Conservation (phyloP, 2,329 filamentous ascomycete species). For the Colletotrichum sp. region DNA sequence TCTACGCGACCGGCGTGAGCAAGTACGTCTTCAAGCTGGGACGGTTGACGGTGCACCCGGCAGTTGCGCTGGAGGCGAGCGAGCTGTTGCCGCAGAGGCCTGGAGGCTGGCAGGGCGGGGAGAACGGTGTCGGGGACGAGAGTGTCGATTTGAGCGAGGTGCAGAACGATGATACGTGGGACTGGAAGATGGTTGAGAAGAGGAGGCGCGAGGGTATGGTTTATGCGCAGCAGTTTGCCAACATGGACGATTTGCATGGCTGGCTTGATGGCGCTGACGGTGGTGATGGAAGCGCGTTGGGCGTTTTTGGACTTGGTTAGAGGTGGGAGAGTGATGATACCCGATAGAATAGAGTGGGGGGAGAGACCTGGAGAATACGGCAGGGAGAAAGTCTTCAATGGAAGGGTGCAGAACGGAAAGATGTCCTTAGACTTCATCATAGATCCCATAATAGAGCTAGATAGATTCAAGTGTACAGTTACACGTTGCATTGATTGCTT, state of each 20-base stretch:
- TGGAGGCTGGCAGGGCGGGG: constrained; percentile 62
- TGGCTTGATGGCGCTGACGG: constrained; percentile 59
- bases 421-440: background rate
- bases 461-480: background rate
- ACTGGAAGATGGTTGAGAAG: constrained; percentile 63
- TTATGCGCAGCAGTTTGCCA: constrained; percentile 60
- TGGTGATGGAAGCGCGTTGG: constrained; percentile 56
- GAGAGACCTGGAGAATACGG: background rate
- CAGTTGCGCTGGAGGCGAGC: constrained; percentile 73
- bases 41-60: constrained; percentile 83
- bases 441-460: background rate
- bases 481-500: background rate
- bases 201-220: constrained; percentile 61
- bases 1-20: constrained; percentile 74
- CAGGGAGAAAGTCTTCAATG: too few relatives aligned
- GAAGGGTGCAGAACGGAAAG: background rate
- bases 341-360: background rate
- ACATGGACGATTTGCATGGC: constrained; percentile 58
- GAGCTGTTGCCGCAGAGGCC: constrained; percentile 78
- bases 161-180: constrained; percentile 49
- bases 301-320: constrained; percentile 50
- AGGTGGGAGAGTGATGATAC: background rate
- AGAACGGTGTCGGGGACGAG: constrained; percentile 44
- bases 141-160: constrained; percentile 41
- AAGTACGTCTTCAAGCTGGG: constrained; percentile 87